These are phyloP conservation scores for Hansenula sp. DNA, from an alignment of 1,139 yeast genomes.

Conservation along the genomic window DNA sequence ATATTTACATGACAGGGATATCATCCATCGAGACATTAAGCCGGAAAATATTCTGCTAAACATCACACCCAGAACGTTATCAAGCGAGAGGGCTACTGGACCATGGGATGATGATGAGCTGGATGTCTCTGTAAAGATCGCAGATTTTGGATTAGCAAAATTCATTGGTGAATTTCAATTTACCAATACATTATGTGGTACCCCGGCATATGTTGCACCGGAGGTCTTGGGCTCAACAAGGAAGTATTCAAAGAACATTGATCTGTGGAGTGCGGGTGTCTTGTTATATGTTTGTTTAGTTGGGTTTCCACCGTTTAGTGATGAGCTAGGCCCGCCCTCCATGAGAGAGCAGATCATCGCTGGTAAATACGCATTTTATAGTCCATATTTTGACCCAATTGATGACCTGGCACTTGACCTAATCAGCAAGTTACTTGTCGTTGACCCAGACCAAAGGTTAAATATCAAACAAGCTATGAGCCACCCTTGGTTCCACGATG, in stretches of 20 bases:
- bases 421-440: conserved; percentile 56
- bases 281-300: conserved; percentile 71
- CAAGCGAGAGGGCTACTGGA: conserved; percentile 44
- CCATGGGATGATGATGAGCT: conserved; percentile 72
- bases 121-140: conserved; percentile 67
- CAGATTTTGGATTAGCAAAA: conserved; percentile 79
- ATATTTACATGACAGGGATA: conserved; percentile 59
- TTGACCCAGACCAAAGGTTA: conserved; percentile 51
- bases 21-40: conserved; percentile 74
- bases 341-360: conserved; percentile 70
- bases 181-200: conserved; percentile 77
- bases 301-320: conserved; percentile 85
- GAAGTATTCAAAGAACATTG: conserved; percentile 67
- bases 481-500: conserved; percentile 49
- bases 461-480: conserved; percentile 46
- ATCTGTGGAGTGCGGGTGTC: conserved; percentile 80
- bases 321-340: conserved; percentile 73
- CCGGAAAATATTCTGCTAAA: conserved; percentile 73
- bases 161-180: conserved; percentile 74
- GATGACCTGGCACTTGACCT: conserved; percentile 62
- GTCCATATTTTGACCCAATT: conserved; percentile 78
- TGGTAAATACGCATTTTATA: conserved; percentile 69
- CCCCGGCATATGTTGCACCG: conserved; percentile 84
- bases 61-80: conserved; percentile 41
- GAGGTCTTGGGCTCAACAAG: conserved; percentile 55